Evolutionary conservation across 2,329 filamentous ascomycete genomes (phyloP), one percentile per base, ranked within the genome.

Genomic region (Dactylellina haptotyla): DNA sequence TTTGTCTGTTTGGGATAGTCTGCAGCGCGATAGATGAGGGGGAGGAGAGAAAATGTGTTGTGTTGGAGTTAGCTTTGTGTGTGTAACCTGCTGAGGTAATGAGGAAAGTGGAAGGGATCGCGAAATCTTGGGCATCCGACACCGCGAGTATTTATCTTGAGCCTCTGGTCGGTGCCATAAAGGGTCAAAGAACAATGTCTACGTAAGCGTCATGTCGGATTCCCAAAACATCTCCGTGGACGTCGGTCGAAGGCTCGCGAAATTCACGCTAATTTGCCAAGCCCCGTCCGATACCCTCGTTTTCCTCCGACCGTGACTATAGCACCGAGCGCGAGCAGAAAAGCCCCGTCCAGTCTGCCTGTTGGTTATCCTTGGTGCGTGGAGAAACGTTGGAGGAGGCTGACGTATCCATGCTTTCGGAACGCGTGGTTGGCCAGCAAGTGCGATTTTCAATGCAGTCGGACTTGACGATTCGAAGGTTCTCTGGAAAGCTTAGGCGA

Each of bases 341-440:
- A 48, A 53, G 12, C 48, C 14, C 48, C 48, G 48, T 37, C 28
- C 6, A 53, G 48, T 53, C 48, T 12, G 48, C 48, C 48, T 53
- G 48, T 32, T 9, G n/a, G 26, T 53, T 53, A 10, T 53, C 48
- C 48, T 53, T 37, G 48, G n/a, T 10, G 8, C 4, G 39, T n/a
- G 16, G n/a, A 10, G 39, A n/a, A 6, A 50, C 12, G 16, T 53
- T 9, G 48, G 26, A 6, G 48, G 26, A 12, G 48, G 48, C 48
- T 53, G 26, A 53, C 48, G 48, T 34, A 10, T 32, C 26, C 26
- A 37, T 53, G 48, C 48, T 20, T 53, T 28, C 10, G 10, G 28
- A 32, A 48, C 43, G 43, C 43, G 43, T 23, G 43, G 20, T 25
- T 48, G 20, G 4, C 43, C 25, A 37, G 26, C n/a, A 37, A 5